Percentiles rank a stretch among this genome's conserved stretches.
Conservation (phyloP, 2,329 filamentous ascomycete genomes). For the Chaetomium strumarium region DNA sequence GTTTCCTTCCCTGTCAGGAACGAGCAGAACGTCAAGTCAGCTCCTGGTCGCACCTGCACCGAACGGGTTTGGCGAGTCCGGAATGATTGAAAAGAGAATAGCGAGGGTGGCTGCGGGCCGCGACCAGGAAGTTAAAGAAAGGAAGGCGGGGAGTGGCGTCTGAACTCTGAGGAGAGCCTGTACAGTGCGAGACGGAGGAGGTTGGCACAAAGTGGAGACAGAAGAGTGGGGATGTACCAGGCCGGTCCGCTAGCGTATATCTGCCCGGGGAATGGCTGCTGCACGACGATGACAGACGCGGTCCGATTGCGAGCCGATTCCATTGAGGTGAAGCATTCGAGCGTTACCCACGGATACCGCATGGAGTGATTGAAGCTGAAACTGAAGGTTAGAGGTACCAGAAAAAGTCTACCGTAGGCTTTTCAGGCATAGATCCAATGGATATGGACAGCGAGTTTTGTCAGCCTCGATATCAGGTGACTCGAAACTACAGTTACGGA, state of each 20-base stretch:
- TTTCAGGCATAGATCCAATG: too few species aligned
- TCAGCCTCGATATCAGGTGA: background rate
- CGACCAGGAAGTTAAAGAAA: slow-evolving; percentile 37
- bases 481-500: background rate
- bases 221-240: slow-evolving; percentile 26
- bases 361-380: too few species aligned
- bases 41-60: slow-evolving; percentile 31
- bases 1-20: slow-evolving; percentile 34
- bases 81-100: slow-evolving; percentile 47
- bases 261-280: slow-evolving; percentile 7
- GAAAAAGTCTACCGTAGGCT: too few species aligned
- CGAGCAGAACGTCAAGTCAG: slow-evolving; percentile 31
- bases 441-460: background rate
- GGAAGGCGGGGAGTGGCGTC: slow-evolving; percentile 29
- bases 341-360: too few species aligned
- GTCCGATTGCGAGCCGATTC: background rate
- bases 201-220: slow-evolving; percentile 21
- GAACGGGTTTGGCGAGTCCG: slow-evolving; percentile 43
- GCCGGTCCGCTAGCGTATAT: background rate
- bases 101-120: slow-evolving; percentile 42
- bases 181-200: slow-evolving; percentile 21
- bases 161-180: slow-evolving; percentile 11
- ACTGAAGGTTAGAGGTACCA: too few species aligned
- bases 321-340: too few species aligned
- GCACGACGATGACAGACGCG: background rate